phyloP scores from a whole-genome alignment of 129 eudicot genomes.

The Arctium minus region DNA sequence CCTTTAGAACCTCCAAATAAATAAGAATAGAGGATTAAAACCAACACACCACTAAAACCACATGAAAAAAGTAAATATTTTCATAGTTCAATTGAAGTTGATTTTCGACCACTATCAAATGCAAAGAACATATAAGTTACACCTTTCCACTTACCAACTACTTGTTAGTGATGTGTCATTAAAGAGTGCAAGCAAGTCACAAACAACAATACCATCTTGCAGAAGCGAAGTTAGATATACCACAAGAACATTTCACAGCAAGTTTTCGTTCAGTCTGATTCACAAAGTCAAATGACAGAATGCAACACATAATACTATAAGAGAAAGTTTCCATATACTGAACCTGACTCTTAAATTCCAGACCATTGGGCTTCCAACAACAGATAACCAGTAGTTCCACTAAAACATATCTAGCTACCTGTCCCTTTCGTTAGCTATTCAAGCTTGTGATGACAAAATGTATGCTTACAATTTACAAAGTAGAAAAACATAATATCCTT shows the following conservation, averaged over 20 bases:
- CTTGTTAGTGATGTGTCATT: neutral
- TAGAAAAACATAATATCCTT: neutral
- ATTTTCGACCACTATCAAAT: neutral
- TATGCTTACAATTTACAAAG: neutral
- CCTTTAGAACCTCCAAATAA: neutral
- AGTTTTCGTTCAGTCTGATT: neutral
- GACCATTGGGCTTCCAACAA: neutral
- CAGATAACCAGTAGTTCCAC: neutral
- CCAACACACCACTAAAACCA: neutral
- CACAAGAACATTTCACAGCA: neutral
- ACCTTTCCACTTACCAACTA: neutral
- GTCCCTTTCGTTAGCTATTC: no score
- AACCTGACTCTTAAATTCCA: neutral
- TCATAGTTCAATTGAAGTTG: neutral
- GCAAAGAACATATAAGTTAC: neutral
- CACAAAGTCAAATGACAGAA: neutral
- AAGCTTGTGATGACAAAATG: no score
- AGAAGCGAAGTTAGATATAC: neutral
- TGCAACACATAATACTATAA: neutral
- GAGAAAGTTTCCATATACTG: no score
- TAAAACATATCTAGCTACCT: no score
- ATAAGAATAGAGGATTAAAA: neutral
- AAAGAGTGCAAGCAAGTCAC: neutral
- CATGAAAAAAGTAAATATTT: no score
- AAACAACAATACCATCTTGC: neutral